Conservation (phyloP, 441 rosid species). For the Pelargonium citronellum region DNA sequence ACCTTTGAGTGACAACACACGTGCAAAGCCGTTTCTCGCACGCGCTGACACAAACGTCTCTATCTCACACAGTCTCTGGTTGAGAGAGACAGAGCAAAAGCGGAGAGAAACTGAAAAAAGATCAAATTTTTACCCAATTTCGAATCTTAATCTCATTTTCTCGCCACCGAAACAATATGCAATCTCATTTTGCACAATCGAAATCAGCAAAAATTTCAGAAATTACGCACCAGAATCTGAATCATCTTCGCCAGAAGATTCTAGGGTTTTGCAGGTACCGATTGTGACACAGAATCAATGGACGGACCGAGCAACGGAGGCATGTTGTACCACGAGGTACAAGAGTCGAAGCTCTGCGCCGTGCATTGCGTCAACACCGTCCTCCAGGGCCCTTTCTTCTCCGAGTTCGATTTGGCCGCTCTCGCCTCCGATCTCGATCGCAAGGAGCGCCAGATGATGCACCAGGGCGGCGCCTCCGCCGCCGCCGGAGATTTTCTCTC, state of each 20-base stretch:
- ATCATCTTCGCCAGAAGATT: neutral
- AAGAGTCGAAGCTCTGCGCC: constrained; percentile 90
- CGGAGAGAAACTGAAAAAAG: too few relatives aligned
- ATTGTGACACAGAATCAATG: constrained; percentile 29
- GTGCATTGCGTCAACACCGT: constrained; percentile 98
- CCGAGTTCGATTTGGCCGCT: constrained; percentile 90
- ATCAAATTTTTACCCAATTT: too few relatives aligned
- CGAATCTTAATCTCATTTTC: too few relatives aligned
- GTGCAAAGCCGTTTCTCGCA: too few relatives aligned
- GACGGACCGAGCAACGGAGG: constrained; percentile 84
- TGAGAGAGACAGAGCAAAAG: too few relatives aligned
- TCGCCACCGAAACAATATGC: too few relatives aligned
- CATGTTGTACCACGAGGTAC: constrained; percentile 95
- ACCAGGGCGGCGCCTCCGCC: constrained; percentile 28
- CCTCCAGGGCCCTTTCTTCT: constrained; percentile 90
- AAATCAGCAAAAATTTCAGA: too few relatives aligned
- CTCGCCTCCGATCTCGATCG: constrained; percentile 83
- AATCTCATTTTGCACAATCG: too few relatives aligned
- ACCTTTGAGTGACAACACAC: too few relatives aligned
- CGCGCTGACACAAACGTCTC: too few relatives aligned
- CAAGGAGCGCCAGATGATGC: constrained; percentile 80
- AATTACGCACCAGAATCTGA: too few relatives aligned
- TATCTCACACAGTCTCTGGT: too few relatives aligned
- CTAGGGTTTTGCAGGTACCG: constrained; percentile 1
- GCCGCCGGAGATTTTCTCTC: constrained; percentile 49